These are phyloP conservation scores for Camelina hispida DNA, from an alignment of 345 rosid species.

Conservation along the genomic window DNA sequence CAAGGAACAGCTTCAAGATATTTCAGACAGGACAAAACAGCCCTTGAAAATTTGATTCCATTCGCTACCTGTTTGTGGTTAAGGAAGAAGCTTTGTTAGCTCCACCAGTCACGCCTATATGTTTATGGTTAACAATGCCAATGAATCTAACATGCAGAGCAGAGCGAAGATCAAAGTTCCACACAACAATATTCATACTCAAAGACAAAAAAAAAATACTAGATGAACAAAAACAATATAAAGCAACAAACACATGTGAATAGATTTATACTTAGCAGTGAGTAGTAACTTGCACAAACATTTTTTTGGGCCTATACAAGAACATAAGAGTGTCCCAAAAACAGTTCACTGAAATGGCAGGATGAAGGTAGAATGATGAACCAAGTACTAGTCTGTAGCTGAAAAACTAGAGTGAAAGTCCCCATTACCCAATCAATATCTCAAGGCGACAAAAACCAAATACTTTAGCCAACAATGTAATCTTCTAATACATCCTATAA, in stretches of 20 bases:
- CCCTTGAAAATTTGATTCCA: constrained; percentile 69
- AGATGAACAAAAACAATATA: background rate
- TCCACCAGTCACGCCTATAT: background rate
- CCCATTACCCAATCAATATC: background rate
- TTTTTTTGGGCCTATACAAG: background rate
- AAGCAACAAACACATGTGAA: background rate
- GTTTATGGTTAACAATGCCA: background rate
- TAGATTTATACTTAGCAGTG: background rate
- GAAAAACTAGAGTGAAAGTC: background rate
- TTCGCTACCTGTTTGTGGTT: constrained; percentile 65
- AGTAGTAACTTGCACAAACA: background rate
- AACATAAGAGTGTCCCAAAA: constrained; percentile 6
- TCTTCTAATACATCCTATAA: background rate
- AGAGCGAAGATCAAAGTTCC: constrained; percentile 4
- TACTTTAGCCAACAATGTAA: constrained; percentile 5
- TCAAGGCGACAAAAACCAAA: background rate
- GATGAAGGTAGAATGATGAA: background rate
- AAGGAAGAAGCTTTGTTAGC: constrained; percentile 37
- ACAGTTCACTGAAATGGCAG: background rate
- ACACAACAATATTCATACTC: background rate
- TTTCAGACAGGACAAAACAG: constrained; percentile 70
- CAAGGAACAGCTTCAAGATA: constrained; percentile 96
- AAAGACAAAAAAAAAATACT: background rate
- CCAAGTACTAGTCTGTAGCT: background rate
- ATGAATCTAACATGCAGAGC: background rate